These are phyloP conservation scores for Penicillium waksmanii DNA, from an alignment of 495 filamentous ascomycete species.

Conservation along the genomic window DNA sequence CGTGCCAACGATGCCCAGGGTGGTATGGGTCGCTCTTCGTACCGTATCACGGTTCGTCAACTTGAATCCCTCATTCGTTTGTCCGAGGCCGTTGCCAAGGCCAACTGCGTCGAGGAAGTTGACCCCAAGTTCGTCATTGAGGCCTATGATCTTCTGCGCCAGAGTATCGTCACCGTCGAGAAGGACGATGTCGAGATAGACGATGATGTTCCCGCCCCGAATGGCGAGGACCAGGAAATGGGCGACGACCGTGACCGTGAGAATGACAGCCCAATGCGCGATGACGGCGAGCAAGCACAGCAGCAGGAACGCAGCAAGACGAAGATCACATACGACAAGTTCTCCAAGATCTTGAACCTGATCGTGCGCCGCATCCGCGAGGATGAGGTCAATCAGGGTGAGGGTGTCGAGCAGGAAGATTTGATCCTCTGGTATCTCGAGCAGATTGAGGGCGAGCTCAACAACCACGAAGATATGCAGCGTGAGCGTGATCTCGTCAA, in stretches of 20 bases:
- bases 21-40: slow-evolving; percentile 87
- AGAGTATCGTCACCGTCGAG: slow-evolving; percentile 96
- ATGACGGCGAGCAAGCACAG: slow-evolving; percentile 47
- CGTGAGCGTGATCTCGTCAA: slow-evolving; percentile 73
- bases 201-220: slow-evolving; percentile 59
- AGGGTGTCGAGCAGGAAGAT: slow-evolving; percentile 87
- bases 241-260: slow-evolving; percentile 60
- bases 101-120: slow-evolving; percentile 94
- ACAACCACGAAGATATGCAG: slow-evolving; percentile 77
- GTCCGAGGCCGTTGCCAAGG: slow-evolving; percentile 94
- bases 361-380: slow-evolving; percentile 82
- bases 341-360: slow-evolving; percentile 84
- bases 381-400: slow-evolving; percentile 68
- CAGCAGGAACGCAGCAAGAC: slow-evolving; percentile 64
- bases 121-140: slow-evolving; percentile 83
- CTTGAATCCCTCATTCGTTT: slow-evolving; percentile 94
- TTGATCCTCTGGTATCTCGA: slow-evolving; percentile 92
- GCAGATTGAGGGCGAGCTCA: slow-evolving; percentile 83
- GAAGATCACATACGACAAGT: slow-evolving; percentile 95
- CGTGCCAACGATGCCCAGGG: slow-evolving; percentile 93
- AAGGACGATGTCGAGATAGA: slow-evolving; percentile 98
- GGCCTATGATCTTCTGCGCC: slow-evolving; percentile 83
- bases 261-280: slow-evolving; percentile 72
- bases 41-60: slow-evolving; percentile 96
- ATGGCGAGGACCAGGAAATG: slow-evolving; percentile 40